phyloP scores from a whole-genome alignment of 1,284 basidiomycete species.

The Fomitopsis pinicola region DNA sequence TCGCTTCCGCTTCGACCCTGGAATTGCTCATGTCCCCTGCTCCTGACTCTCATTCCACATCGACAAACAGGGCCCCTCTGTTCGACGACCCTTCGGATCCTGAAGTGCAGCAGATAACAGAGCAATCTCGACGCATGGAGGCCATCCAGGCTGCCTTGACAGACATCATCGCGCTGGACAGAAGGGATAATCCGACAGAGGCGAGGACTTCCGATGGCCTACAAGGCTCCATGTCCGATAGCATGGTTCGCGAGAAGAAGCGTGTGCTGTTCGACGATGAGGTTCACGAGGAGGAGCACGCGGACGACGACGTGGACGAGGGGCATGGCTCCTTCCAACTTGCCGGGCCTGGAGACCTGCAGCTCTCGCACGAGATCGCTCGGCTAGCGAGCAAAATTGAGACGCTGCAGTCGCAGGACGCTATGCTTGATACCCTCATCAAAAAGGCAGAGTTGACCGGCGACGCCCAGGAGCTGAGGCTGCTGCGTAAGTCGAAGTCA shows the following conservation, averaged over 20 bases:
- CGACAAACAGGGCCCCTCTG: constrained; percentile 66
- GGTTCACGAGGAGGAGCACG: constrained; percentile 37
- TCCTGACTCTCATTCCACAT: constrained; percentile 37
- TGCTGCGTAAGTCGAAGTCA: constrained; percentile 78
- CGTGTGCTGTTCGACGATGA: constrained; percentile 24
- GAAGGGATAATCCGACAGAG: constrained; percentile 26
- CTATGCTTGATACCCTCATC: constrained; percentile 82
- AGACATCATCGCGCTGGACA: constrained; percentile 87
- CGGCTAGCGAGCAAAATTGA: constrained; percentile 72
- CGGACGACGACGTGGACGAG: constrained; percentile 40
- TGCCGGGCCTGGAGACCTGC: constrained; percentile 81
- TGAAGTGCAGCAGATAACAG: constrained; percentile 58
- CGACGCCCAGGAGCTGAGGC: constrained; percentile 77
- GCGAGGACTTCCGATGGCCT: constrained; percentile 14
- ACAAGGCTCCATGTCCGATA: constrained; percentile 10
- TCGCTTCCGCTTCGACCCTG: constrained; percentile 51
- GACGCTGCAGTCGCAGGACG: constrained; percentile 76
- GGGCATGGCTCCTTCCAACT: constrained; percentile 58
- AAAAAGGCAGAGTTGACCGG: constrained; percentile 94
- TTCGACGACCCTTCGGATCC: constrained; percentile 72
- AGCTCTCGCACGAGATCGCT: constrained; percentile 79
- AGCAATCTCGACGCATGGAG: constrained; percentile 70
- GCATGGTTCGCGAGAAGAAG: constrained; percentile 11
- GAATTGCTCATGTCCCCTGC: constrained; percentile 76
- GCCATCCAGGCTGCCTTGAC: constrained; percentile 92